Evolutionary conservation across 257 asterid species (phyloP).

Genomic region (Oldenlandia corymbosa): DNA sequence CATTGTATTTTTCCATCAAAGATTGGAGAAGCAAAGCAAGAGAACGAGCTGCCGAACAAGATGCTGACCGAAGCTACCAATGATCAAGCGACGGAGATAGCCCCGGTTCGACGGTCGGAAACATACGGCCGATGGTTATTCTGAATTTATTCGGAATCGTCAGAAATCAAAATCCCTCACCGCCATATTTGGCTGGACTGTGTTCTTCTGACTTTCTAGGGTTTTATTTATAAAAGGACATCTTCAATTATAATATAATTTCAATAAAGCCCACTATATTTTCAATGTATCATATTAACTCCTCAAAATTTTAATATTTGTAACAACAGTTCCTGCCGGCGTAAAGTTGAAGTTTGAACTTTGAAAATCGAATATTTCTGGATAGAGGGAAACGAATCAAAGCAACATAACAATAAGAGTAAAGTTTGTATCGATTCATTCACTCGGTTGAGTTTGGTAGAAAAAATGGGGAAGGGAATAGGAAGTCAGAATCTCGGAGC

Average conservation of each 20-base stretch:
- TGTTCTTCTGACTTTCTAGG: too few species aligned
- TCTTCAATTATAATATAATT: too few species aligned
- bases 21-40: background rate
- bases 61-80: background rate
- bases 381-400: too few species aligned
- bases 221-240: too few species aligned
- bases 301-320: too few species aligned
- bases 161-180: background rate
- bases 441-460: background rate
- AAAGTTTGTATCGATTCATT: too few species aligned
- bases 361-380: background rate
- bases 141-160: background rate
- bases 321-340: slow-evolving; percentile 7
- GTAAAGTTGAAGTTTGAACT: too few species aligned
- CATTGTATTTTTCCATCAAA: slow-evolving; percentile 55
- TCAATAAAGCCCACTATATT: too few species aligned
- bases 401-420: too few species aligned
- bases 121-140: background rate
- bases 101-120: background rate
- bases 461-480: slow-evolving; percentile 27
- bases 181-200: background rate
- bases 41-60: background rate
- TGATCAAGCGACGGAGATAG: background rate
- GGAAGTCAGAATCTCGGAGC: slow-evolving; percentile 64
- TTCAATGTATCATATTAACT: too few species aligned